Evolutionary conservation across 2,329 filamentous ascomycete species (phyloP), one percentile per base, ranked within the genome.

Genomic region (Nakataea oryzae): DNA sequence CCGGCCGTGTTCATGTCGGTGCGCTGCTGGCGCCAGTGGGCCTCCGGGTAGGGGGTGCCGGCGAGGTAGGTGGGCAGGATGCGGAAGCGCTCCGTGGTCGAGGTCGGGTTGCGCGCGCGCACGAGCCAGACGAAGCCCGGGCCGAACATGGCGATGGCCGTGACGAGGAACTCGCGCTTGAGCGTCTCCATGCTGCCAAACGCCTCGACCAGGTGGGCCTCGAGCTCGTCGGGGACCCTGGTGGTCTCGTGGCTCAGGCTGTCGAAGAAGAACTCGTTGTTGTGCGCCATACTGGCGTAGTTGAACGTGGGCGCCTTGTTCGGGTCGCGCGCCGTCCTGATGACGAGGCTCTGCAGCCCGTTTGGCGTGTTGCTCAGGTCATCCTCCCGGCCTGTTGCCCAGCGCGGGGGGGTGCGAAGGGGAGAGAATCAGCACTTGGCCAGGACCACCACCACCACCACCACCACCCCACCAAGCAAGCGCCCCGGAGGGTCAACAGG

Each of bases 41-140:
- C 93, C 65, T 85, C 87, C 3, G 90, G 85, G 75, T 93, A 95
- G 5, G 95, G 95, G 9, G 89, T 90, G 63, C 95, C 95, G 63
- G 93, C 93, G 64, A 93, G 85, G 79, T 97, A 99, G 63, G 95
- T 99, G 69, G 86, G 83, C 63, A 99, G 81, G 70, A 99, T 83
- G 70, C 87, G 86, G 77, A 80, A 81, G 34, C 78, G 74, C 28
- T 79, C 71, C 61, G 66, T 67, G 61, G 65, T 68, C 54, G 65
- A 65, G 56, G 64, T 63, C 50, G 64, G 64, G 8, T 9, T 30
- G 28, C 34, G 55, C 50, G 59, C 55, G 68, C 85, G 85, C 70
- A 97, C 90, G 65, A 99, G 87, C 95, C 95, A 99, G 72, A 97
- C 89, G 77, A 96, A 97, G 66, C 95, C 95, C 0, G 93, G 93